Conservation (phyloP, 2,329 filamentous ascomycete species). For the Triangularia verruculosa region DNA sequence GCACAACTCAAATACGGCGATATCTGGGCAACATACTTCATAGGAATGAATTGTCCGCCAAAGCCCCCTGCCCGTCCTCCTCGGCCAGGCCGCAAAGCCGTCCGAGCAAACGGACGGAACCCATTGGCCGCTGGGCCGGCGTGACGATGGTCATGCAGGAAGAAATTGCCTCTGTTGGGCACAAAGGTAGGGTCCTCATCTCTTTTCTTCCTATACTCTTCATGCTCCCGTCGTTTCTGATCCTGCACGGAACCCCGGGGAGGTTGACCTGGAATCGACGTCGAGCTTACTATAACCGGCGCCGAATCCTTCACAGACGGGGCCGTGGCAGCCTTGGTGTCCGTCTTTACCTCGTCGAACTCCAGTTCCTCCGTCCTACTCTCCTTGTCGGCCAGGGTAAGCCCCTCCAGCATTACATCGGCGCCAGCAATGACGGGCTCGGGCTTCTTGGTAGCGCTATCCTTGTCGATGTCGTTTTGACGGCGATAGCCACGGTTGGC, state of each 20-base stretch:
- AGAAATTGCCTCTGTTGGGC: conserved; percentile 90
- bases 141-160: conserved; percentile 91
- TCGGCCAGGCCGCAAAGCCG: conserved; percentile 61
- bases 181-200: conserved; percentile 92
- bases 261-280: conserved; percentile 39
- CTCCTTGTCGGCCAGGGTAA: conserved; percentile 43
- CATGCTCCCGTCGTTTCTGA: conserved; percentile 77
- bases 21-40: conserved; percentile 55
- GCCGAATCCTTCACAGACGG: conserved; percentile 43
- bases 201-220: conserved; percentile 83
- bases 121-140: conserved; percentile 74
- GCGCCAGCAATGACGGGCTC: conserved; percentile 49
- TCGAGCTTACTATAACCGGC: conserved; percentile 55
- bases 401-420: conserved; percentile 56
- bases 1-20: conserved; percentile 9
- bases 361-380: conserved; percentile 44
- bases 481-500: conserved; percentile 33
- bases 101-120: conserved; percentile 69
- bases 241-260: conserved; percentile 61
- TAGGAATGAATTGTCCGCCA: conserved; percentile 56
- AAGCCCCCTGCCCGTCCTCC: conserved; percentile 59
- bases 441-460: conserved; percentile 36
- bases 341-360: conserved; percentile 42
- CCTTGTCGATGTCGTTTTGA: conserved; percentile 27
- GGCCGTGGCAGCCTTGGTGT: conserved; percentile 13